These are phyloP conservation scores for Lactifluus pinguis DNA, from an alignment of 768 basidiomycete species.

Conservation along the genomic window DNA sequence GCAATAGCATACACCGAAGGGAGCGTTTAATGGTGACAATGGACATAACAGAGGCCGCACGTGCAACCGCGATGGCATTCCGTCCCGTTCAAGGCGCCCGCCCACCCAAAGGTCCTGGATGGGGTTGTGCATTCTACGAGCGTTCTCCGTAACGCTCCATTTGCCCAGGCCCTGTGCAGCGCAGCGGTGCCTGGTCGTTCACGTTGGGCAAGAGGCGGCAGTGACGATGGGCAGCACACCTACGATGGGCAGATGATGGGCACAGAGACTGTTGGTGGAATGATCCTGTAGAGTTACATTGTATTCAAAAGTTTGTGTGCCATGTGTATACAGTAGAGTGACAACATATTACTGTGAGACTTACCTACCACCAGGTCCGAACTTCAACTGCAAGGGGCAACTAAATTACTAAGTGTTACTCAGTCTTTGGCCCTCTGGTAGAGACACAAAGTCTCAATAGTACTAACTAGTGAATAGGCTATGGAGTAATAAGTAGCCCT, in stretches of 20 bases:
- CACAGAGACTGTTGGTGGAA: conserved; percentile 20
- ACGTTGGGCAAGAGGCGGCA: conserved; percentile 15
- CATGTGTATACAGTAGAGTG: too few species aligned
- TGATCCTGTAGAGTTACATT: too few species aligned
- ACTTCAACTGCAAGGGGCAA: too few species aligned
- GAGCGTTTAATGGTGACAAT: conserved; percentile 17
- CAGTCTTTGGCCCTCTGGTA: too few species aligned
- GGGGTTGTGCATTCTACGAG: conserved; percentile 20
- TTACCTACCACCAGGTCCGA: too few species aligned
- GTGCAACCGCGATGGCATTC: conserved; percentile 15
- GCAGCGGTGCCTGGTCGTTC: conserved; percentile 11
- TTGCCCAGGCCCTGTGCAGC: conserved; percentile 3
- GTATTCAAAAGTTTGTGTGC: too few species aligned
- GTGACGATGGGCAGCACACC: not conserved
- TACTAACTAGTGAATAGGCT: too few species aligned
- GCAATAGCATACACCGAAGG: conserved; percentile 4
- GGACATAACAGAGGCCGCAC: conserved; percentile 14
- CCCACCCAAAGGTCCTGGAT: conserved; percentile 12
- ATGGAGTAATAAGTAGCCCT: too few species aligned
- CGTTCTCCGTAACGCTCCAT: conserved; percentile 14
- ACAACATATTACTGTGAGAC: too few species aligned
- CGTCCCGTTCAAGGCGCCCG: conserved; percentile 12
- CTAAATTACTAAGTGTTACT: too few species aligned
- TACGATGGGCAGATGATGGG: conserved; percentile 15
- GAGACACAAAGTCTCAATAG: too few species aligned